phyloP scores from a whole-genome alignment of 345 rosid genomes.

The Salix caprea region DNA sequence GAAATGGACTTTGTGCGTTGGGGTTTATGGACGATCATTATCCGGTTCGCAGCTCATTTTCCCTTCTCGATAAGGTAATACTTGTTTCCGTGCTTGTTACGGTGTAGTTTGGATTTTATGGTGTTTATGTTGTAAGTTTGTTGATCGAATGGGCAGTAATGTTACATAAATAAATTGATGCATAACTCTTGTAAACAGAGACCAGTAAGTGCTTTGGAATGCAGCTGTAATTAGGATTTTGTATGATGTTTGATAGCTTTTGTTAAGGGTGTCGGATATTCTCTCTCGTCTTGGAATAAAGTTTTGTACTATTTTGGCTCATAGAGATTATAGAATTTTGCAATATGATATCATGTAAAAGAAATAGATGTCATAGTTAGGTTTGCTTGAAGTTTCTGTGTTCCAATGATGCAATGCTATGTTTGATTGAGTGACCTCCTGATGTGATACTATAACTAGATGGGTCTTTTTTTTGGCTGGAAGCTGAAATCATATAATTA shows the following conservation, averaged over 20 bases:
- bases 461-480: not conserved
- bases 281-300: no score
- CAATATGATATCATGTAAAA: not conserved
- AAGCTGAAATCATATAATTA: not conserved
- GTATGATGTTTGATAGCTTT: not conserved
- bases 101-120: not conserved
- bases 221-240: not conserved
- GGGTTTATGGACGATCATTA: constrained; percentile 98
- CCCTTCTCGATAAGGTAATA: constrained; percentile 78
- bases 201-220: not conserved
- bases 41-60: constrained; percentile 89
- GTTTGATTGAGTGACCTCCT: not conserved
- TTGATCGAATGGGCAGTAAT: no score
- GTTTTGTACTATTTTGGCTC: not conserved
- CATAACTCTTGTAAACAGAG: not conserved
- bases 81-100: not conserved
- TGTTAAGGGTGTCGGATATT: not conserved
- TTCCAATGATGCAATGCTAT: not conserved
- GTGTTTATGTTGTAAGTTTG: not conserved
- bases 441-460: not conserved
- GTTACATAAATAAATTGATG: no score
- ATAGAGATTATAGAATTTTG: not conserved
- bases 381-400: not conserved
- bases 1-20: constrained; percentile 78
- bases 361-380: not conserved